Evolutionary conservation across 257 asterid species (phyloP), one percentile per base, ranked within the genome.

Genomic region (Ilex aquifolium): DNA sequence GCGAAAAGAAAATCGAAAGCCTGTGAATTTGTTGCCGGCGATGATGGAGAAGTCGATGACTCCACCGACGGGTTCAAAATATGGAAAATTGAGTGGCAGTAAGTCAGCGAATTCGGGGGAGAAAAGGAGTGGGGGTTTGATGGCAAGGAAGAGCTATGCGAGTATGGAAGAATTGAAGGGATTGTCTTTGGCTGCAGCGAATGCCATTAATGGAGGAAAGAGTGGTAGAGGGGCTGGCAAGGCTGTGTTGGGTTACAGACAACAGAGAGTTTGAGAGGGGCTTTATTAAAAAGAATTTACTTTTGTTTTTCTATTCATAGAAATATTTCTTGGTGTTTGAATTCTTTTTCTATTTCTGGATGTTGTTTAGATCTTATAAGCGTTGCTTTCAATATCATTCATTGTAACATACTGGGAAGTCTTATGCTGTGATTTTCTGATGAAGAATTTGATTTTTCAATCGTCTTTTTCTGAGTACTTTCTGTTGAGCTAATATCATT

Each of bases 1-100:
- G 74, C 65, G 97, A 73, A 92, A 92, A 71, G 99, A 89, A 81
- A 92, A 92, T 44, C 80, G 99, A 76, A 92, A 75, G 72, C 99
- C 98, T 3, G 57, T 21, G 36, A 39, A 68, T 14, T 62, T 57
- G 13, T 50, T 68, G 42, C 80, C 94, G 4, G 81, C 90, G 2
- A 29, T 69, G 76, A 75, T 68, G 77, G 86, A 83, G 77, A 74
- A 78, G 69, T 74, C 85, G 44, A 10, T 72, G 55, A 83, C 95
- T 17, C 88, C 97, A 48, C 79, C 67, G 66, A 88, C 80, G 80
- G 78, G 85, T 53, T 83, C 85, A 62, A 78, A 74, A 72, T 79
- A 74, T 56, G 86, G 85, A 70, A 69, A 56, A 57, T 12, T 67
- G 7, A 80, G 74, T 5, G 91, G 90, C 44, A 91, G 95, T 46